phyloP scores from a whole-genome alignment of 108 stramenopile species.

The Stephanodiscus triporus region DNA sequence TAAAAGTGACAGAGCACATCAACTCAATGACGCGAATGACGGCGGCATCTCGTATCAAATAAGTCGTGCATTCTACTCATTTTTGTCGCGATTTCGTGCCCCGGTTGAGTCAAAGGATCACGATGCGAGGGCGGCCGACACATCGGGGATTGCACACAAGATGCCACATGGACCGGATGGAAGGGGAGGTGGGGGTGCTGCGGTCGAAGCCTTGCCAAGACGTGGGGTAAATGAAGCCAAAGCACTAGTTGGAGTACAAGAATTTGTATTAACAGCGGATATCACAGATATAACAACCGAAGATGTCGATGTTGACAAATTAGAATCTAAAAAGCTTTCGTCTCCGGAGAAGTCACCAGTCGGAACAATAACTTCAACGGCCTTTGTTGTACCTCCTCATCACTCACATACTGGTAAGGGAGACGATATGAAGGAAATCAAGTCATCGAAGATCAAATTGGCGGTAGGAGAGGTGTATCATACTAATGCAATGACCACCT shows the following conservation, averaged over 20 bases:
- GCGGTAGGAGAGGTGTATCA: constrained; percentile 2
- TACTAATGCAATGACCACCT: neutral
- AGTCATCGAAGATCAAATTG: constrained; percentile 6
- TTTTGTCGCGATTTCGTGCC: constrained; percentile 32
- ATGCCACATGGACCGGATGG: constrained; percentile 32
- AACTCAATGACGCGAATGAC: neutral
- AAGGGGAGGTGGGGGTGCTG: constrained; percentile 19
- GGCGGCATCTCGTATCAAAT: too few species aligned
- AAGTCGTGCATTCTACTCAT: neutral
- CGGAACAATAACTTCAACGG: constrained; percentile 10
- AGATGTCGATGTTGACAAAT: neutral
- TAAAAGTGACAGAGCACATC: too few species aligned
- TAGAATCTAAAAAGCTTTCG: neutral
- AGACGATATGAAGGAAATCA: constrained; percentile 13
- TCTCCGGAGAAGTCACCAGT: neutral
- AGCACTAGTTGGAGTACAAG: neutral
- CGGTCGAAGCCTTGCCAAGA: neutral
- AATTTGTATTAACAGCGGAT: too few species aligned
- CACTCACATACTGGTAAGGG: neutral
- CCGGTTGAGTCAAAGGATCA: constrained; percentile 57
- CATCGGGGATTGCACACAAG: constrained; percentile 12
- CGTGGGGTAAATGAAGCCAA: neutral
- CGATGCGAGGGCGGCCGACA: constrained; percentile 30
- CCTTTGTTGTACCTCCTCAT: constrained; percentile 15
- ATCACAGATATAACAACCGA: constrained; percentile 19